Conservation (phyloP, 176 grass and related monocot genomes). For the Melocanna baccifera region DNA sequence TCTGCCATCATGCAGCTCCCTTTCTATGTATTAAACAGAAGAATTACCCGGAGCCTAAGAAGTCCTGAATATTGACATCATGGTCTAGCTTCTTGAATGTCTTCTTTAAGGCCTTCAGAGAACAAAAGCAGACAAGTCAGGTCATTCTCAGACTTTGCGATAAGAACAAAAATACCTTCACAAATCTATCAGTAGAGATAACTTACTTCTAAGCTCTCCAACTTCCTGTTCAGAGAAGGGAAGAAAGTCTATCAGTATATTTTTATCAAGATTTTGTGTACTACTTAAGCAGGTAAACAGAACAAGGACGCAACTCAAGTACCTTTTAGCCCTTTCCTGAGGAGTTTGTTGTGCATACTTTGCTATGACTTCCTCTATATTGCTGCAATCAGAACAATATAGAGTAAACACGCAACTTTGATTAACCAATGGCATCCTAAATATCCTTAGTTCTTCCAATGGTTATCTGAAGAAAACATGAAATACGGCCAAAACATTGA, state of each 20-base stretch:
- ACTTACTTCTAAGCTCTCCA: constrained; percentile 77
- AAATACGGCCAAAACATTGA: neutral
- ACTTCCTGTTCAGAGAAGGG: constrained; percentile 41
- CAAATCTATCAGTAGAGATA: neutral
- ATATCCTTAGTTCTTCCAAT: neutral
- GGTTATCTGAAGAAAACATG: neutral
- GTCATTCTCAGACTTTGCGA: constrained; percentile 5
- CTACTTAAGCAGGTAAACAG: neutral
- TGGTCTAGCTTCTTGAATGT: constrained; percentile 90
- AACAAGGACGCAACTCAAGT: neutral
- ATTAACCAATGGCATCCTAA: neutral
- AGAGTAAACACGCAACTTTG: neutral
- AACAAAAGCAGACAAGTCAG: constrained; percentile 26
- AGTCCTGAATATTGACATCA: constrained; percentile 81
- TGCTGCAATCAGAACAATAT: constrained; percentile 37
- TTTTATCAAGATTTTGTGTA: neutral
- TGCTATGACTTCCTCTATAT: constrained; percentile 53
- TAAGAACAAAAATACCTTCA: neutral
- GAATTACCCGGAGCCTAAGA: constrained; percentile 68
- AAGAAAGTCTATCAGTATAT: neutral
- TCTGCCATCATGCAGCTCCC: neutral
- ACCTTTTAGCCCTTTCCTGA: constrained; percentile 85
- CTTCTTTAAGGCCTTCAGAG: constrained; percentile 61
- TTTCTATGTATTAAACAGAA: neutral
- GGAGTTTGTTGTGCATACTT: constrained; percentile 64